Evolutionary conservation across 2,329 filamentous ascomycete species (phyloP).

Genomic region (Hymenoscyphus linearis): DNA sequence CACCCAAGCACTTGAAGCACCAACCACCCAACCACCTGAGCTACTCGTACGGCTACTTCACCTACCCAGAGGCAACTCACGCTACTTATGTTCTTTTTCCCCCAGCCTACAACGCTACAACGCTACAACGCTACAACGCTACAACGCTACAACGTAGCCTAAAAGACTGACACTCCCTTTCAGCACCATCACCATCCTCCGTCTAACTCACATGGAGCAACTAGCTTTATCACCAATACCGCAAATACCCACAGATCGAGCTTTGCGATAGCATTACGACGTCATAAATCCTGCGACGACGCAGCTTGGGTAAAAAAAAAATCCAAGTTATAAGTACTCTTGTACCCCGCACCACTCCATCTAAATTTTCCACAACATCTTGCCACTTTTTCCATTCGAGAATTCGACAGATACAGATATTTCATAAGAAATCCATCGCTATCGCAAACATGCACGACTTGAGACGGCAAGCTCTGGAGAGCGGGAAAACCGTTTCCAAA

Average conservation of each 20-base stretch:
- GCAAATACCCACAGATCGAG: constrained; percentile 16
- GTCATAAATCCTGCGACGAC: neutral
- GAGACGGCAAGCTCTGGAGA: constrained; percentile 50
- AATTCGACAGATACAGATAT: neutral
- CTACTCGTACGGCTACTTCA: too few relatives aligned
- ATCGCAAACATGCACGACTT: constrained; percentile 39
- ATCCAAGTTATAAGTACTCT: neutral
- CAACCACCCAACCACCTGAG: too few relatives aligned
- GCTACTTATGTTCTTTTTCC: too few relatives aligned
- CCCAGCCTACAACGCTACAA: too few relatives aligned
- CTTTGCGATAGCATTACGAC: constrained; percentile 17
- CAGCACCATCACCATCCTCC: neutral
- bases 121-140: too few relatives aligned
- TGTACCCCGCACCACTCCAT: constrained; percentile 17
- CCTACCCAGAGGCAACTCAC: too few relatives aligned
- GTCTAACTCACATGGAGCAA: constrained; percentile 18
- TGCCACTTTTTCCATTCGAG: neutral
- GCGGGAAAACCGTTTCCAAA: constrained; percentile 52
- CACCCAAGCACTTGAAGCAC: too few relatives aligned
- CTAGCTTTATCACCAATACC: constrained; percentile 10
- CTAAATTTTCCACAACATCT: neutral
- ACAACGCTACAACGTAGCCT: too few relatives aligned
- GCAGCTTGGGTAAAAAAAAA: neutral
- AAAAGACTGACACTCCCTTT: neutral
- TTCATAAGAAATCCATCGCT: neutral